phyloP scores from a whole-genome alignment of 2,329 filamentous ascomycete genomes.

The Apiospora kogelbergensis region DNA sequence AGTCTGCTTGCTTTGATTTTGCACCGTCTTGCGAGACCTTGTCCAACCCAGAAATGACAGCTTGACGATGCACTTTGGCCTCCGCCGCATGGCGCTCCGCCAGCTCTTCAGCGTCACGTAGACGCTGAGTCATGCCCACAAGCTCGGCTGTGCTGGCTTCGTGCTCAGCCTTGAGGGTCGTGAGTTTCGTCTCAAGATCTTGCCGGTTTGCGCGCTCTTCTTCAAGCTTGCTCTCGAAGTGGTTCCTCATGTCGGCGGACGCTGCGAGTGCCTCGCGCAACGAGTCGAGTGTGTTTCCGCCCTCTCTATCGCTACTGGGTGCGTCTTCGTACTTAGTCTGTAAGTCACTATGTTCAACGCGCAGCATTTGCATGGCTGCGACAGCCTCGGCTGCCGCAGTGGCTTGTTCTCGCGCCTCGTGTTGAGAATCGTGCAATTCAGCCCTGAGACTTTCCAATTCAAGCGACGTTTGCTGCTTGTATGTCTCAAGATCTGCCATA shows the following conservation, averaged over 20 bases:
- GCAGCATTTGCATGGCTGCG: constrained; percentile 71
- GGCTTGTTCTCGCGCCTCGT: constrained; percentile 76
- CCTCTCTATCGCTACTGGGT: constrained; percentile 65
- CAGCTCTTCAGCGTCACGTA: constrained; percentile 85
- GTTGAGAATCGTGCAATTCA: constrained; percentile 79
- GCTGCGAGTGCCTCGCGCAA: constrained; percentile 77
- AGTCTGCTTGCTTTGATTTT: constrained; percentile 47
- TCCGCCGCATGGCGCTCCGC: constrained; percentile 86
- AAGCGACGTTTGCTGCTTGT: constrained; percentile 77
- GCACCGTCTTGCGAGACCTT: constrained; percentile 62
- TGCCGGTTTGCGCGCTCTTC: constrained; percentile 80
- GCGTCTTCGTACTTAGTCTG: constrained; percentile 67
- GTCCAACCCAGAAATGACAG: constrained; percentile 79
- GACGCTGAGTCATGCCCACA: constrained; percentile 68
- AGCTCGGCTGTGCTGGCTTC: constrained; percentile 79
- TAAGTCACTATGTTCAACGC: constrained; percentile 82
- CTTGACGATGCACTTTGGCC: constrained; percentile 79
- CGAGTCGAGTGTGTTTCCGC: constrained; percentile 61
- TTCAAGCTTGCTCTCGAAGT: constrained; percentile 78
- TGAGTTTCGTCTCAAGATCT: constrained; percentile 72
- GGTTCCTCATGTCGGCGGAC: constrained; percentile 72
- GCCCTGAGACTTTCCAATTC: constrained; percentile 85
- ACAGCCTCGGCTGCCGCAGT: constrained; percentile 76
- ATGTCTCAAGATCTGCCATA: constrained; percentile 79
- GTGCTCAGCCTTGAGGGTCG: constrained; percentile 76